Evolutionary conservation across 2,329 filamentous ascomycete genomes (phyloP).

Genomic region (Apiospora pterosperma): DNA sequence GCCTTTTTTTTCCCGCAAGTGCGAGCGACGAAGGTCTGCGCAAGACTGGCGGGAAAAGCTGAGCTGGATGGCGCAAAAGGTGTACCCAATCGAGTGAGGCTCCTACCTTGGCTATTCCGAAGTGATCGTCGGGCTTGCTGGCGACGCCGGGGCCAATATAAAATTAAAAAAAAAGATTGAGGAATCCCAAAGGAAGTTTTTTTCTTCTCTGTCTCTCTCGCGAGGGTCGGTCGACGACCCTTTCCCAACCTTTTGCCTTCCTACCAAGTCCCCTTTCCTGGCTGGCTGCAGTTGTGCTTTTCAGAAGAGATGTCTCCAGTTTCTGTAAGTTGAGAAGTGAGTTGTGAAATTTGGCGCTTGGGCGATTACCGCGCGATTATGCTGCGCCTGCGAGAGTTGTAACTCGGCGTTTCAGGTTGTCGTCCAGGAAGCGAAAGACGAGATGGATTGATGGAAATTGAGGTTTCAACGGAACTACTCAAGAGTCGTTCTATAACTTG

Average conservation of each 20-base stretch:
- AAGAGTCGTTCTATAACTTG: background rate
- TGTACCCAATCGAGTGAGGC: background rate
- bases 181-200: background rate
- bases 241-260: background rate
- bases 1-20: background rate
- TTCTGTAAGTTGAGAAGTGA: slow-evolving; percentile 7
- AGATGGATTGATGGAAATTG: background rate
- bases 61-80: slow-evolving; percentile 1
- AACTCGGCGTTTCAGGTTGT: slow-evolving; percentile 4
- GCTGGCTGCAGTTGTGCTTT: slow-evolving; percentile 9
- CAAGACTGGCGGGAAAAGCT: background rate
- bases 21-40: background rate
- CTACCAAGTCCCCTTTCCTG: background rate
- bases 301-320: background rate
- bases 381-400: slow-evolving; percentile 35
- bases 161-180: background rate
- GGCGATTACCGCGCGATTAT: slow-evolving; percentile 43
- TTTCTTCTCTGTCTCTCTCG: background rate
- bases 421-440: background rate
- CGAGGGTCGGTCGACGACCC: slow-evolving; percentile 8
- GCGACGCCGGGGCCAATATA: background rate
- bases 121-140: background rate
- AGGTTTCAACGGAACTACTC: background rate
- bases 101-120: background rate
- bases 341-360: slow-evolving; percentile 32